Conservation (phyloP, 139 green algal genomes). For the Yamagishiella unicocca region DNA sequence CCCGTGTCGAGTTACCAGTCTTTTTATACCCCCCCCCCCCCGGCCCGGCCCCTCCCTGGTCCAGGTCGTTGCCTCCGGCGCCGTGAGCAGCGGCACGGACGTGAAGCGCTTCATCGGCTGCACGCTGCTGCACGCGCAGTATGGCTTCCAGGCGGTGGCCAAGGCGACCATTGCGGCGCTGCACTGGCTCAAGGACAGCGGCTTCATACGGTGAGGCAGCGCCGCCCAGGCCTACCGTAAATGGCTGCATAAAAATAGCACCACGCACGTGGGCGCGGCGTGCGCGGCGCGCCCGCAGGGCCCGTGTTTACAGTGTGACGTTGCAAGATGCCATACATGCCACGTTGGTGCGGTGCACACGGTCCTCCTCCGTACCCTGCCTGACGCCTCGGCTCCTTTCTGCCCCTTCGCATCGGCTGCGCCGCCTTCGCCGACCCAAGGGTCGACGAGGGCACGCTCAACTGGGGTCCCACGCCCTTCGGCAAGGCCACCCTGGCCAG, state of each 20-base stretch:
- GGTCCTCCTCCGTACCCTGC: background rate
- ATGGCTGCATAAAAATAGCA: too few relatives aligned
- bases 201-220: slow-evolving; percentile 62
- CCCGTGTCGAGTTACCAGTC: background rate
- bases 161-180: slow-evolving; percentile 67
- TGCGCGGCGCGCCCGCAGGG: too few relatives aligned
- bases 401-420: background rate
- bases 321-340: too few relatives aligned
- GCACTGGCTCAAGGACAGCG: slow-evolving; percentile 74
- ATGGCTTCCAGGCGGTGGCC: slow-evolving; percentile 59
- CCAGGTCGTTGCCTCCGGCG: slow-evolving; percentile 75
- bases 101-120: slow-evolving; percentile 81
- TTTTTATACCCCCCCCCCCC: background rate
- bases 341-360: background rate
- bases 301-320: too few relatives aligned
- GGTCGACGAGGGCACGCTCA: slow-evolving; percentile 9
- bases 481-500: slow-evolving; percentile 76
- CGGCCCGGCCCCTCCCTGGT: background rate
- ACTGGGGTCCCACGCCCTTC: slow-evolving; percentile 66
- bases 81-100: slow-evolving; percentile 71
- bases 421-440: too few relatives aligned
- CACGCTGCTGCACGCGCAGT: slow-evolving; percentile 77
- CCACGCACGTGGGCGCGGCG: too few relatives aligned
- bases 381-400: background rate
- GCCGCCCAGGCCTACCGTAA: background rate